A percentile compares a stretch with the other conserved stretches of the same genome.
Evolutionary conservation across 2,329 filamentous ascomycete species (phyloP).

Genomic region (Fusarium udum): DNA sequence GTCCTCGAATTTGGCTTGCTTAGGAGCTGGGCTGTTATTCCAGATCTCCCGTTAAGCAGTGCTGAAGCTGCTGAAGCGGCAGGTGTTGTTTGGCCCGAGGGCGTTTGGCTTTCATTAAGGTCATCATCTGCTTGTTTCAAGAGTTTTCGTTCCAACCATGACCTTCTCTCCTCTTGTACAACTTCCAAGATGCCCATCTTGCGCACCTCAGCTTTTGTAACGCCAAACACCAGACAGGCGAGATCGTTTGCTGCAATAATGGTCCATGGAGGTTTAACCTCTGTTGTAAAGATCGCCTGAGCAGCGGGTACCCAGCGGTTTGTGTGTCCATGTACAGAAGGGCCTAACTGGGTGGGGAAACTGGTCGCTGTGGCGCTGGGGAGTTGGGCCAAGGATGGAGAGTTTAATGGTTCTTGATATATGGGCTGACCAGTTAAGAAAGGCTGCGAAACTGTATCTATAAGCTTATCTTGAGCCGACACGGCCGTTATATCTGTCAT

Average conservation of each 20-base stretch:
- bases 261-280: conserved; percentile 89
- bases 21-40: conserved; percentile 87
- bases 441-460: conserved; percentile 86
- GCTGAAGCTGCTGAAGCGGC: conserved; percentile 56
- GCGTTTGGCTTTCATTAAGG: conserved; percentile 43
- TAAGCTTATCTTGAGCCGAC: conserved; percentile 81
- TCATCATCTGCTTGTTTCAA: conserved; percentile 59
- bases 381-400: conserved; percentile 53
- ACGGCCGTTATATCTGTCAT: conserved; percentile 83
- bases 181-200: conserved; percentile 96
- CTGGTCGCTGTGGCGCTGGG: conserved; percentile 53
- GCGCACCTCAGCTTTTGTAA: conserved; percentile 93
- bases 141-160: conserved; percentile 90
- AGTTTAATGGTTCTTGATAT: conserved; percentile 52
- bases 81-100: conserved; percentile 49
- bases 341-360: conserved; percentile 60
- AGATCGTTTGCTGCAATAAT: conserved; percentile 96
- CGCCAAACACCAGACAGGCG: conserved; percentile 97
- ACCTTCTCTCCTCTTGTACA: conserved; percentile 85
- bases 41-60: conserved; percentile 74
- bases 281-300: conserved; percentile 98
- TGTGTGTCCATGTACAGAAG: conserved; percentile 83
- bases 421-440: conserved; percentile 64
- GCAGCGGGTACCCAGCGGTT: conserved; percentile 90
- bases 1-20: conserved; percentile 78